These are phyloP conservation scores for Penicillium ochrochloron DNA, from an alignment of 495 filamentous ascomycete genomes.

Conservation along the genomic window DNA sequence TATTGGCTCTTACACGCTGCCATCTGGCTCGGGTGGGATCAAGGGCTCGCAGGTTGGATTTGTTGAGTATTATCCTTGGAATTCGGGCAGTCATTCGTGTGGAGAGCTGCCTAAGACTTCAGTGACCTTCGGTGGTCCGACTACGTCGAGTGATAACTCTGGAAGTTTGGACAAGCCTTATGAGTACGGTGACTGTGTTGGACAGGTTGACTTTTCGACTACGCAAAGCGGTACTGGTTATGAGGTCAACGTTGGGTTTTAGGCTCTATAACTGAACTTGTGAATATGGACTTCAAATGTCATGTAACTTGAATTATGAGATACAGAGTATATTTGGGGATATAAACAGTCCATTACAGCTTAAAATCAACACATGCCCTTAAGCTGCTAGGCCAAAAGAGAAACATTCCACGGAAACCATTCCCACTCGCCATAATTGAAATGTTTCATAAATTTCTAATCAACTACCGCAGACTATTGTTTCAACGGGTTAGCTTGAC, in stretches of 20 bases:
- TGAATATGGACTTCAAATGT: background rate
- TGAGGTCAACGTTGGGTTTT: constrained; percentile 32
- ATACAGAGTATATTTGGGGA: too few species aligned
- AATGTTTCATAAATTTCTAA: background rate
- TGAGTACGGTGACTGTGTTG: constrained; percentile 40
- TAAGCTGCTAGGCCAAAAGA: background rate
- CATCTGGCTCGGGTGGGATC: constrained; percentile 27
- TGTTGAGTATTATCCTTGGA: constrained; percentile 38
- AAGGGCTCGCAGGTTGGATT: constrained; percentile 28
- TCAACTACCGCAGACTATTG: background rate
- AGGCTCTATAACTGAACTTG: background rate
- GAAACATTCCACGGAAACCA: background rate
- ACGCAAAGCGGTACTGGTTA: constrained; percentile 15
- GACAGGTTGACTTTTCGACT: constrained; percentile 27
- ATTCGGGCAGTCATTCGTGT: constrained; percentile 27
- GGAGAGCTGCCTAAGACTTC: constrained; percentile 25
- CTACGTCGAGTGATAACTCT: constrained; percentile 13
- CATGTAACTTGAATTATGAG: background rate
- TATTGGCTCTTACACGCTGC: constrained; percentile 34
- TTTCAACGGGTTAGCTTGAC: background rate
- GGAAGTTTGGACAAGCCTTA: constrained; percentile 28
- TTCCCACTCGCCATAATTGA: background rate
- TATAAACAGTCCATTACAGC: background rate
- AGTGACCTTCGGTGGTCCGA: constrained; percentile 29
- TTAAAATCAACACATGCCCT: background rate